Conservation (phyloP, 2,329 filamentous ascomycete species). For the Aspergillus ruber region DNA sequence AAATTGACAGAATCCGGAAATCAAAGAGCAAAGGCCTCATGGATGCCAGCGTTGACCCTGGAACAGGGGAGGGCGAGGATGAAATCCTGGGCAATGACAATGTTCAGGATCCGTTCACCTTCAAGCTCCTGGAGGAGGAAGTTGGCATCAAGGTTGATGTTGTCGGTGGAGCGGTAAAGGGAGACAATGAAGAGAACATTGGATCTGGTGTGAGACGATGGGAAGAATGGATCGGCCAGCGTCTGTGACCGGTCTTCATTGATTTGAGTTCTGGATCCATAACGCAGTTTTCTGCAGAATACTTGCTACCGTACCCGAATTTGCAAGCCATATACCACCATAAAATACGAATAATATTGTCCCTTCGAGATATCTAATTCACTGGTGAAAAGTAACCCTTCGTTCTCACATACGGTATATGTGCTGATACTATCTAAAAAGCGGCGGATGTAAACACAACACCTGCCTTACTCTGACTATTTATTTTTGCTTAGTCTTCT, state of each 20-base stretch:
- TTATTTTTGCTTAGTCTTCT: no score
- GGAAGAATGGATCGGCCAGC: slow-evolving; percentile 84
- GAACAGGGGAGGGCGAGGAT: slow-evolving; percentile 59
- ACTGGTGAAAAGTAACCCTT: no score
- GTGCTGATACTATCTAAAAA: not conserved
- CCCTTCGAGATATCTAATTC: no score
- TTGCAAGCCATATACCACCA: not conserved
- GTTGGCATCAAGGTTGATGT: slow-evolving; percentile 71
- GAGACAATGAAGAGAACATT: slow-evolving; percentile 48
- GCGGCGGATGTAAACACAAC: no score
- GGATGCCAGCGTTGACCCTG: slow-evolving; percentile 63
- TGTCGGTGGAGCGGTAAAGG: slow-evolving; percentile 60
- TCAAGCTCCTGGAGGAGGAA: slow-evolving; percentile 73
- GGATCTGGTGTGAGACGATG: slow-evolving; percentile 70
- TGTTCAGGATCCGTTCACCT: slow-evolving; percentile 69
- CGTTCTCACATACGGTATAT: not conserved
- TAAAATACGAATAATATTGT: no score
- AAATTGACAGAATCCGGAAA: slow-evolving; percentile 70
- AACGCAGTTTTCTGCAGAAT: not conserved
- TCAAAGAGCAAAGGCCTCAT: slow-evolving; percentile 74
- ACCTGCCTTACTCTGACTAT: no score
- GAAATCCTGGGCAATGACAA: slow-evolving; percentile 81
- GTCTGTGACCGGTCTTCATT: slow-evolving; percentile 46
- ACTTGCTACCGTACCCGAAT: not conserved
- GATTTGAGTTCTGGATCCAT: not conserved